phyloP scores from a whole-genome alignment of 1,284 basidiomycete genomes.

The Baeospora myosura region DNA sequence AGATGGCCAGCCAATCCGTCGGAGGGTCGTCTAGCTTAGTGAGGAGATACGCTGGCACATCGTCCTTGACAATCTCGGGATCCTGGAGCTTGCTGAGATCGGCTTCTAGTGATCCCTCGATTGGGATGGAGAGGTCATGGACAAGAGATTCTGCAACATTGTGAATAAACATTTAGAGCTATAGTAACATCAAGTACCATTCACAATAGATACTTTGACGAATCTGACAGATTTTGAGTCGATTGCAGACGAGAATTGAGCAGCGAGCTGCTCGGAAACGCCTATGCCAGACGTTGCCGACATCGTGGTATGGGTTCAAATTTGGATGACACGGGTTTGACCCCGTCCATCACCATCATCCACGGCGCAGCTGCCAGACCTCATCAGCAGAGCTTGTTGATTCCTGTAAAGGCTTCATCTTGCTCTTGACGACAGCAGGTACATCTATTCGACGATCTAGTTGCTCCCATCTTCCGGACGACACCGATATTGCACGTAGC shows the following conservation, averaged over 20 bases:
- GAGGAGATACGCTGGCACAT: constrained; percentile 67
- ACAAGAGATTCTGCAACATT: constrained; percentile 55
- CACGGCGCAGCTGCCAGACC: constrained; percentile 1
- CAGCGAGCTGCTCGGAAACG: constrained; percentile 43
- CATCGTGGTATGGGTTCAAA: constrained; percentile 34
- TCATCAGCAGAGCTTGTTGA: too few relatives aligned
- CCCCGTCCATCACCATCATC: not conserved
- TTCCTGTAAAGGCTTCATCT: too few relatives aligned
- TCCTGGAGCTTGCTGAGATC: constrained; percentile 54
- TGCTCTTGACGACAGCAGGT: not conserved
- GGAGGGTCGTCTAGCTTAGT: constrained; percentile 52
- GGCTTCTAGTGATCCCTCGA: constrained; percentile 43
- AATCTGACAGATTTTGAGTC: constrained; percentile 49
- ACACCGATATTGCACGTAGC: too few relatives aligned
- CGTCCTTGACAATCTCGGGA: constrained; percentile 50
- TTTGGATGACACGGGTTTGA: constrained; percentile 8
- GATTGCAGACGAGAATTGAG: constrained; percentile 51
- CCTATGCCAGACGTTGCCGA: constrained; percentile 63
- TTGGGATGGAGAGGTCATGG: constrained; percentile 41
- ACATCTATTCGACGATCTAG: too few relatives aligned
- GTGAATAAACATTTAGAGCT: constrained; percentile 3
- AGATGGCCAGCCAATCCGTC: constrained; percentile 63
- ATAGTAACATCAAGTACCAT: constrained; percentile 41
- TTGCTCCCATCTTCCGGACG: too few relatives aligned
- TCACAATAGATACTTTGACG: constrained; percentile 64